These are phyloP conservation scores for Phylloporus sp. DNA, from an alignment of 768 basidiomycete genomes.

Conservation along the genomic window DNA sequence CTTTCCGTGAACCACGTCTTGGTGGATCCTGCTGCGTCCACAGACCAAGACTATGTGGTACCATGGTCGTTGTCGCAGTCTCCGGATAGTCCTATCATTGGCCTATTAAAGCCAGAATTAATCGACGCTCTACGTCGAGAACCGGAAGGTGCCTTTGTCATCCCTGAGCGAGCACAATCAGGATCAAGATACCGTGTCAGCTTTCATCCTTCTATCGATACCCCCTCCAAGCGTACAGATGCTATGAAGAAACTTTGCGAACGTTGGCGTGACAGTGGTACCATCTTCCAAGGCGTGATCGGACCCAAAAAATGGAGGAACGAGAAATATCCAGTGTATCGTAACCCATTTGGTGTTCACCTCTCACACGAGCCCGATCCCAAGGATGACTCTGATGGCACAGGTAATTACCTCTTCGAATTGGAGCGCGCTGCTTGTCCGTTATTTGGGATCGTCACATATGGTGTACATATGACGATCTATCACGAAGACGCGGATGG, in stretches of 20 bases:
- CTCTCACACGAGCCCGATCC: slow-evolving; percentile 34
- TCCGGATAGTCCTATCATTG: slow-evolving; percentile 52
- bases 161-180: slow-evolving; percentile 32
- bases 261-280: slow-evolving; percentile 66
- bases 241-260: slow-evolving; percentile 66
- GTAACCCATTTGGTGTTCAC: slow-evolving; percentile 56
- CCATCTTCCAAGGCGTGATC: slow-evolving; percentile 57
- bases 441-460: slow-evolving; percentile 86
- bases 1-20: slow-evolving; percentile 28
- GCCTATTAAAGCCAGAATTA: slow-evolving; percentile 56
- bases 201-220: slow-evolving; percentile 50
- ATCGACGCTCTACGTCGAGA: slow-evolving; percentile 53
- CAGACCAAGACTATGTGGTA: slow-evolving; percentile 43
- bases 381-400: slow-evolving; percentile 29
- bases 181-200: slow-evolving; percentile 34
- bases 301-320: slow-evolving; percentile 79
- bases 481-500: slow-evolving; percentile 43
- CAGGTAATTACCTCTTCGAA: slow-evolving; percentile 71
- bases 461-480: slow-evolving; percentile 88
- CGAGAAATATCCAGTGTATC: slow-evolving; percentile 80
- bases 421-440: slow-evolving; percentile 89
- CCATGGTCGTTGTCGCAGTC: slow-evolving; percentile 54
- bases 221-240: slow-evolving; percentile 54
- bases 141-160: slow-evolving; percentile 39
- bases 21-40: slow-evolving; percentile 21